Evolutionary conservation across 2,329 filamentous ascomycete genomes (phyloP).

Genomic region (Clonostachys rosea): DNA sequence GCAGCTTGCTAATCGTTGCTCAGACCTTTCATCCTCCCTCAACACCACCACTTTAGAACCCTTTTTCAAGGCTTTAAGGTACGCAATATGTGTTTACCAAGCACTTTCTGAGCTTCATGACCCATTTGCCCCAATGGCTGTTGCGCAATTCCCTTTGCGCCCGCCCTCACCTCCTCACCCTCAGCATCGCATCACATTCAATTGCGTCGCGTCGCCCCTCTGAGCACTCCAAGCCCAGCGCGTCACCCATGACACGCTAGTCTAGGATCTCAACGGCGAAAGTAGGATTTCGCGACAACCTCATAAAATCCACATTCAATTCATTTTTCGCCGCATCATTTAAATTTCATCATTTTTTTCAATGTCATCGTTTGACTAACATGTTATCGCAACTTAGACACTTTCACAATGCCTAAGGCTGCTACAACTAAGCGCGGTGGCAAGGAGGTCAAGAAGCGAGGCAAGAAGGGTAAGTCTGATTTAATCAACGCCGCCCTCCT

Average conservation of each 20-base stretch:
- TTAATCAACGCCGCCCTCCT: background rate
- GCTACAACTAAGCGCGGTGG: constrained; percentile 43
- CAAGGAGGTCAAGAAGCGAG: constrained; percentile 50
- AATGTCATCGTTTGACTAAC: too few species aligned
- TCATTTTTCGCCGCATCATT: too few species aligned
- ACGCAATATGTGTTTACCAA: constrained; percentile 18
- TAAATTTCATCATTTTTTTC: too few species aligned
- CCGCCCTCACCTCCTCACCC: constrained; percentile 2
- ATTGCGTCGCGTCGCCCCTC: background rate
- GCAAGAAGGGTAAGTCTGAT: constrained; percentile 53
- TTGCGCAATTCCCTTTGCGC: constrained; percentile 24
- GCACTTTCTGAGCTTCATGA: constrained; percentile 26
- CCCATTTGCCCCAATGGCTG: constrained; percentile 19
- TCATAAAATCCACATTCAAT: too few species aligned
- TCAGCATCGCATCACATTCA: background rate
- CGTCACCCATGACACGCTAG: background rate
- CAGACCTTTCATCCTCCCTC: constrained; percentile 8
- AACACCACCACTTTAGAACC: constrained; percentile 8
- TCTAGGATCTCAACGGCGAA: too few species aligned
- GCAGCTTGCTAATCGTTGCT: constrained; percentile 3
- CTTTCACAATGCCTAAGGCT: constrained; percentile 54
- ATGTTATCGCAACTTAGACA: background rate
- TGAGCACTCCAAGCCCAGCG: background rate
- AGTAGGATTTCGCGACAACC: too few species aligned
- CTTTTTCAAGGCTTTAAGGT: constrained; percentile 16